Evolutionary conservation across 192 early-diverging fungal genomes (phyloP).

Genomic region (Coemansia interrupta): DNA sequence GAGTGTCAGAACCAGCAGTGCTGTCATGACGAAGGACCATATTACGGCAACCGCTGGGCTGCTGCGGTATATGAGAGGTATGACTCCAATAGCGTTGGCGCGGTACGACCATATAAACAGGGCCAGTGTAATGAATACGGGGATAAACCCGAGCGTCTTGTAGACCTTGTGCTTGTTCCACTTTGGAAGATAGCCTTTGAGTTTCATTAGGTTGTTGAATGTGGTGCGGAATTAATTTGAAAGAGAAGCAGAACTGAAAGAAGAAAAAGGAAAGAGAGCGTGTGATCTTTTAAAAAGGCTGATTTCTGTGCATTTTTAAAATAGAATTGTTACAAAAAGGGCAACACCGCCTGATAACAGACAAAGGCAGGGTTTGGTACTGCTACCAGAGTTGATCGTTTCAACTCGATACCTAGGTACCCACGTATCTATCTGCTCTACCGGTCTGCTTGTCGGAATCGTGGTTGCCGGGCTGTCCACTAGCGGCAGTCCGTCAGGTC

Average conservation of each 20-base stretch:
- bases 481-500: conserved; percentile 45
- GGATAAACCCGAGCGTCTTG: conserved; percentile 36
- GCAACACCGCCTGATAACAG: not conserved
- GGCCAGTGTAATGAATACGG: conserved; percentile 35
- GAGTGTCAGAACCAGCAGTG: conserved; percentile 12
- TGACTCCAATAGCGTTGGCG: conserved; percentile 13
- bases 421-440: conserved; percentile 5
- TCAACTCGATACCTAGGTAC: conserved; percentile 23
- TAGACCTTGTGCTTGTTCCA: conserved; percentile 41
- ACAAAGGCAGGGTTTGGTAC: not conserved
- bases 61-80: conserved; percentile 22
- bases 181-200: not conserved
- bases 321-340: too few species aligned
- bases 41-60: conserved; percentile 3
- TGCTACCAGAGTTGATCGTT: not conserved
- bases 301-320: too few species aligned
- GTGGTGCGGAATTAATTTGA: too few species aligned
- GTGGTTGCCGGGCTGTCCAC: conserved; percentile 1
- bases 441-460: not conserved
- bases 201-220: conserved; percentile 1
- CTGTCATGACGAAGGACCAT: not conserved
- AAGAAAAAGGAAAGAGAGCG: too few species aligned
- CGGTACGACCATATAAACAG: conserved; percentile 44
- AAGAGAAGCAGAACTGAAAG: too few species aligned
- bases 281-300: too few species aligned